Conservation (phyloP, 768 basidiomycete species). For the Lactarius vividus region DNA sequence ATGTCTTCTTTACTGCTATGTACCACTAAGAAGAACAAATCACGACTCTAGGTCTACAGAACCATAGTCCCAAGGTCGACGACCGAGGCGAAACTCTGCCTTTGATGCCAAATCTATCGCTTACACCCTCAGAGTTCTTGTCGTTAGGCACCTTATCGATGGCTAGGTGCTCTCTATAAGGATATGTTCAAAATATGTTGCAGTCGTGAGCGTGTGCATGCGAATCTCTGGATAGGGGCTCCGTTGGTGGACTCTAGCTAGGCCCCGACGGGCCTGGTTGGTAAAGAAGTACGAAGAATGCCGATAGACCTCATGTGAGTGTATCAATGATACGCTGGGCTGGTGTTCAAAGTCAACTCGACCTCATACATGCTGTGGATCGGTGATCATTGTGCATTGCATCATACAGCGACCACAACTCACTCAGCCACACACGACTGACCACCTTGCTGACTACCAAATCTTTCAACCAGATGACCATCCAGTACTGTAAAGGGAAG, state of each 20-base stretch:
- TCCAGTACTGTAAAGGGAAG: not conserved
- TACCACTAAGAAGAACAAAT: not conserved
- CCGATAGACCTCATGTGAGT: not conserved
- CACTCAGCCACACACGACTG: not conserved
- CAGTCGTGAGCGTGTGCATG: not conserved
- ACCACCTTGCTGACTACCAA: not conserved
- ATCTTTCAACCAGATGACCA: not conserved
- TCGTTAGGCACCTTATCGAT: conserved; percentile 8
- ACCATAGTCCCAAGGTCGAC: not conserved
- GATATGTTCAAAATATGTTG: not conserved
- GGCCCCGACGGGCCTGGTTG: not conserved
- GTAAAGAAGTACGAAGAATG: not conserved
- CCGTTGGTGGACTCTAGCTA: not conserved
- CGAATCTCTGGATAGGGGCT: not conserved
- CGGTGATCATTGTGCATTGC: not conserved
- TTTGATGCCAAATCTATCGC: not conserved
- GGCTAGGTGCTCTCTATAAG: not conserved
- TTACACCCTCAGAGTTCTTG: not conserved
- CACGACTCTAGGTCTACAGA: not conserved
- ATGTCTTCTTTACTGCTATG: not conserved
- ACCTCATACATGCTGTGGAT: not conserved
- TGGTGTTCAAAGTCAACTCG: not conserved
- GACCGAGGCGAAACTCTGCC: not conserved
- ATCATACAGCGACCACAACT: not conserved
- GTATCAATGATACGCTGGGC: no score